These are phyloP conservation scores for Claviceps humidiphila DNA, from an alignment of 2,329 filamentous ascomycete genomes.

Conservation along the genomic window DNA sequence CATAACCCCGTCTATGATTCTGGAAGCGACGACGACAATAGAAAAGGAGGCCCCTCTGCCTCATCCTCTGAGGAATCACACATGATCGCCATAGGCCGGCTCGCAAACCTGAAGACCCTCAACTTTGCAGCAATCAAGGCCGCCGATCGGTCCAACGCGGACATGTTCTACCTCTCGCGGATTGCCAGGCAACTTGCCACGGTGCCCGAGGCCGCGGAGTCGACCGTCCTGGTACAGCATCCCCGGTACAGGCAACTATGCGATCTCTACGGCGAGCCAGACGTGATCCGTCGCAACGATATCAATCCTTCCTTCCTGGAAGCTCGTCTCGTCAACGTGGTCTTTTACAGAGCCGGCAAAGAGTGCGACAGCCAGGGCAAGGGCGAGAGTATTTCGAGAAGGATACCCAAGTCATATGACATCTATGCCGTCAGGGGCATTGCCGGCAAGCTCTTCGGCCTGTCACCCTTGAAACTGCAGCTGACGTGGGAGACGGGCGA, in stretches of 20 bases:
- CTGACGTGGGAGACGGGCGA: slow-evolving; percentile 86
- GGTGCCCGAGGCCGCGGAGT: slow-evolving; percentile 38
- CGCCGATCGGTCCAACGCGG: slow-evolving; percentile 72
- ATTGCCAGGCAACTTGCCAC: slow-evolving; percentile 63
- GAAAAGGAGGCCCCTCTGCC: slow-evolving; percentile 5
- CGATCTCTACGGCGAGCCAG: slow-evolving; percentile 59
- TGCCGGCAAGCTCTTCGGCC: slow-evolving; percentile 54
- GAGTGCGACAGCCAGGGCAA: not conserved
- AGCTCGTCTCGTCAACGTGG: slow-evolving; percentile 58
- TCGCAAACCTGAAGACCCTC: slow-evolving; percentile 52
- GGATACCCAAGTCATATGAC: slow-evolving; percentile 64
- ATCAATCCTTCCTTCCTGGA: slow-evolving; percentile 72
- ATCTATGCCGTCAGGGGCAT: slow-evolving; percentile 73
- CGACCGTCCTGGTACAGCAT: slow-evolving; percentile 47
- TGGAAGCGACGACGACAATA: slow-evolving; percentile 28
- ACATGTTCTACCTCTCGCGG: slow-evolving; percentile 82
- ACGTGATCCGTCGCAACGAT: slow-evolving; percentile 40
- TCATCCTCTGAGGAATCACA: slow-evolving; percentile 64
- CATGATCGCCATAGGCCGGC: slow-evolving; percentile 73
- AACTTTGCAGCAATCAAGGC: slow-evolving; percentile 61
- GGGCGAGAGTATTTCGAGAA: slow-evolving; percentile 21
- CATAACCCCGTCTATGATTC: slow-evolving; percentile 73
- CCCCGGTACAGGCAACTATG: slow-evolving; percentile 64
- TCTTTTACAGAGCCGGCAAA: slow-evolving; percentile 25
- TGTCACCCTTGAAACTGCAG: slow-evolving; percentile 49